Evolutionary conservation across 73 alveolate species (phyloP), one percentile per base, ranked within the genome.

Genomic region (Symbiodinium natans): DNA sequence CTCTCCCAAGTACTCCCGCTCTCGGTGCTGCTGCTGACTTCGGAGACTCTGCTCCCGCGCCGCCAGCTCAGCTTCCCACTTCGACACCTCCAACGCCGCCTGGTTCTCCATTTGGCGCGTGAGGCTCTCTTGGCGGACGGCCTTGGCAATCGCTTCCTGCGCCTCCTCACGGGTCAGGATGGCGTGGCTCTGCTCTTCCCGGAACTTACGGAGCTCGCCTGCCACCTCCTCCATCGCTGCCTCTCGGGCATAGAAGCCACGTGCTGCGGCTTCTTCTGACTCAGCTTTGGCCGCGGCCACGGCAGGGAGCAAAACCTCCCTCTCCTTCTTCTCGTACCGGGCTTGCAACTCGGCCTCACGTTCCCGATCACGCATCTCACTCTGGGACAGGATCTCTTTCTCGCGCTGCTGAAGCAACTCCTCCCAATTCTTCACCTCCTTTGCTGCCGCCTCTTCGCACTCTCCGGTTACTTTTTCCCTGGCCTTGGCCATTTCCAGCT

Each of bases 381-480:
- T 39, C 31, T 71, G 83, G 56, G 38, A 34, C 17, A 54, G 29
- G 41, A 86, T 52, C 93, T 54, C 93, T 83, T 86, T 86, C 56
- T 86, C 93, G 2, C 93, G 82, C 40, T 86, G 93, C 59, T 86
- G 59, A 82, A 86, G 38, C 93, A 86, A 36, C 34, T 5, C 63
- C 39, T 86, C 93, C 93, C 93, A 86, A 29, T 86, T 86, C 93
- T 86, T 86, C 63, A 86, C 83, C 93, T 85, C 82, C 82, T 63
- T 63, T 5, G 82, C 82, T 13, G 36, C 82, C 36, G 31, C 38
- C 82, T 63, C 82, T 34, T 63, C 82, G 82, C 82, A 63, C 82
- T 63, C 82, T 17, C 36, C 39, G 9, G 82, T 63, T 31, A 63
- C 82, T 29, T 63, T 21, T 34, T 63, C 82, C 82, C 82, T 23